These are phyloP conservation scores for Lachnellula arida DNA, from an alignment of 2,329 filamentous ascomycete species.

Conservation along the genomic window DNA sequence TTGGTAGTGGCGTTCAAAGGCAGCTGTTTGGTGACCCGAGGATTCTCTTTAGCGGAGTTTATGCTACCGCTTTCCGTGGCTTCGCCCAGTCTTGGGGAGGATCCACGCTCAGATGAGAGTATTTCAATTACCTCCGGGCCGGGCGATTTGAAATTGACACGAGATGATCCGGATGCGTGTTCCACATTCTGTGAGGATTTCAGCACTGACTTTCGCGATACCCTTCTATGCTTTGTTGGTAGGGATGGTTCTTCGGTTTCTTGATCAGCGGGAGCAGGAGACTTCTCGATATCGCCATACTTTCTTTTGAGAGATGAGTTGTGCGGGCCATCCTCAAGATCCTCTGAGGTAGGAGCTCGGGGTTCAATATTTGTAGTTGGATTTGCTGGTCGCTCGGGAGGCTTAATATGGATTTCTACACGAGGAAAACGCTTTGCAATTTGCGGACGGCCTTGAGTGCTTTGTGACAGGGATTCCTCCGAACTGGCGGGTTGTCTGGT, in stretches of 20 bases:
- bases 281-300: background rate
- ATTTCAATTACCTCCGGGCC: background rate
- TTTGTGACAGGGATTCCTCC: background rate
- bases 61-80: background rate
- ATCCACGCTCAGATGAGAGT: background rate
- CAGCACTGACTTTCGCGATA: background rate
- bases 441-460: background rate
- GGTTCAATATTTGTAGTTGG: background rate
- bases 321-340: background rate
- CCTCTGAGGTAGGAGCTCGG: background rate
- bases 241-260: background rate
- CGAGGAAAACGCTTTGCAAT: background rate
- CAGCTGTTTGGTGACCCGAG: background rate
- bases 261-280: background rate
- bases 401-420: conserved; percentile 1
- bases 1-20: background rate
- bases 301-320: conserved; percentile 3
- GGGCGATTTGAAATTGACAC: background rate
- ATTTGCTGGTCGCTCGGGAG: background rate
- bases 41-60: background rate
- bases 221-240: background rate
- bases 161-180: background rate
- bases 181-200: background rate
- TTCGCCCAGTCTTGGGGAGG: background rate
- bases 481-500: background rate